Base-by-base conservation (phyloP, 768 basidiomycete species). In the Leccinellum rugosiceps region DNA sequence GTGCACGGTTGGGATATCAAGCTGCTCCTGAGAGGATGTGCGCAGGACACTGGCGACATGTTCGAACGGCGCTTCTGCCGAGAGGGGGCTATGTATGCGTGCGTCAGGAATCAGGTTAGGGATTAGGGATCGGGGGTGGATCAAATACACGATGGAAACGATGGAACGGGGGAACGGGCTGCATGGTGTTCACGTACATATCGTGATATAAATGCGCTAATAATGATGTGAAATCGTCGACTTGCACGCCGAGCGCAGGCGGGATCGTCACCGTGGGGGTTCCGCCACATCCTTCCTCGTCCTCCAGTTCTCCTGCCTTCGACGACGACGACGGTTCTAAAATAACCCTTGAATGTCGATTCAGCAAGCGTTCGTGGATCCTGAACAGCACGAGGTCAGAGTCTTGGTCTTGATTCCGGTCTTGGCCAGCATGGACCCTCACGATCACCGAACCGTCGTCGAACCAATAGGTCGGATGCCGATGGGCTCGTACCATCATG, bases 151-250 rank as follows among this genome's bases (percentile, higher is more conserved):
- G 34, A 34, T 15, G 34, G 34, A 34, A 17, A 17, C 34, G 34
- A 35, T 35, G 15, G 17, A 35, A 35, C 15, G 15, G 34, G 15
- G n/a, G n/a, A n/a, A n/a, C n/a, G n/a, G n/a, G n/a, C 17, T 38
- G 35, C 35, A 9, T 8, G 35, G 17, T 38, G 80, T 85, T 77
- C 71, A 89, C 88, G 69, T 69, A 89, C 88, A 68, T 69, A 64
- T 88, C 83, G 64, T 87, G 83, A 65, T 90, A 89, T 30, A 90
- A 65, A 70, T 87, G 80, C 57, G 78, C 77, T n/a, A 90, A 71
- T 49, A 90, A 68, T 1, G 74, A 76, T 49, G 80, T 79, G 6
- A 87, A 76, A 65, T 89, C 87, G 44, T 68, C 64, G 17, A 74
- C 69, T 38, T 63, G 66, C 50, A 82, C 74, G 31, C 70, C 67